phyloP scores from a whole-genome alignment of 129 eudicot species.

The Flaveria brownii region DNA sequence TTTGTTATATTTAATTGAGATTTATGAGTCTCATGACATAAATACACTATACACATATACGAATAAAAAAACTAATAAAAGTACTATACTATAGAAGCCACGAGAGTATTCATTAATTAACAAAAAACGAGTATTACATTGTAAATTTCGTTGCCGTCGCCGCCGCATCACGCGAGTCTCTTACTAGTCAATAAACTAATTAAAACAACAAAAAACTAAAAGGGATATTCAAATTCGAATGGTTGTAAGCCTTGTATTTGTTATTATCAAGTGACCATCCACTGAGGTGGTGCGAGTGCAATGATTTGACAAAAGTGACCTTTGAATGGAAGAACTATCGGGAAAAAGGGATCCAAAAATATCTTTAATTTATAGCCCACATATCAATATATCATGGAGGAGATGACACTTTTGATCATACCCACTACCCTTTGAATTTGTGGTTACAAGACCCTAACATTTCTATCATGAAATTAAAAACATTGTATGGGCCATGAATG shows the following conservation, averaged over 20 bases:
- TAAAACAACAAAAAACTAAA: background rate
- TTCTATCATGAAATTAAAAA: constrained; percentile 8
- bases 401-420: constrained; percentile 33
- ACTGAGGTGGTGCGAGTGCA: background rate
- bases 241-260: constrained; percentile 24
- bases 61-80: too few species aligned
- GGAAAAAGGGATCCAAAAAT: constrained; percentile 22
- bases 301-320: constrained; percentile 27
- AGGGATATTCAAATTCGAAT: background rate
- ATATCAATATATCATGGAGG: constrained; percentile 32
- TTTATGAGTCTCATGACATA: too few species aligned
- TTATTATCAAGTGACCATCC: constrained; percentile 32
- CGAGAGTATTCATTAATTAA: too few species aligned
- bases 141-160: too few species aligned
- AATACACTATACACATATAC: too few species aligned
- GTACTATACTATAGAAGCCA: too few species aligned
- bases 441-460: constrained; percentile 22
- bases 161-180: too few species aligned
- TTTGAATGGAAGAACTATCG: constrained; percentile 25
- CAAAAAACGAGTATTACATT: too few species aligned
- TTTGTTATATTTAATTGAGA: too few species aligned
- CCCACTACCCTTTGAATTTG: constrained; percentile 28
- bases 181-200: background rate
- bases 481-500: constrained; percentile 18
- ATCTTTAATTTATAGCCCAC: constrained; percentile 32